phyloP scores from a whole-genome alignment of 768 basidiomycete genomes.

The Tulasnella sp. region DNA sequence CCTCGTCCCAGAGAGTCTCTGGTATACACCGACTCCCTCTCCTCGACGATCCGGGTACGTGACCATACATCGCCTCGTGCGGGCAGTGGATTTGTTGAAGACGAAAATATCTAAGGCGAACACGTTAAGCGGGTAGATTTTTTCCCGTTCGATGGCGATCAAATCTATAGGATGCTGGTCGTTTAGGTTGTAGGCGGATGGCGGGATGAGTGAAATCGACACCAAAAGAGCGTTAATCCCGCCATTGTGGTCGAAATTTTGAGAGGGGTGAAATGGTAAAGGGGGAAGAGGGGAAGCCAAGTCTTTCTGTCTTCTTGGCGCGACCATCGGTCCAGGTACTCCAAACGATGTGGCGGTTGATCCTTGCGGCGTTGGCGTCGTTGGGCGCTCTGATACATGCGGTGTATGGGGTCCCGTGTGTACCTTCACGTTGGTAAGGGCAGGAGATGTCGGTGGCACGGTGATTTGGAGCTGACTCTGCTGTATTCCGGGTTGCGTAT shows the following conservation, averaged over 20 bases:
- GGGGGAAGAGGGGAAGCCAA: not conserved
- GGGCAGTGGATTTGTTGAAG: slow-evolving; percentile 59
- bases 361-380: slow-evolving; percentile 47
- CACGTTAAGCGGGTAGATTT: slow-evolving; percentile 59
- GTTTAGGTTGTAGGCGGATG: not conserved
- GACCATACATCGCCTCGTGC: slow-evolving; percentile 69
- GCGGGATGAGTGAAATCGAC: slow-evolving; percentile 46
- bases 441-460: not conserved
- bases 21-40: not conserved
- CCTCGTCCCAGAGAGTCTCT: not conserved
- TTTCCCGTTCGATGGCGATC: slow-evolving; percentile 27
- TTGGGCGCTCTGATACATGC: slow-evolving; percentile 25
- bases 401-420: no score
- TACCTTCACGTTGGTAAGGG: not conserved
- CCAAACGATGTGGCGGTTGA: slow-evolving; percentile 33
- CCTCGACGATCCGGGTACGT: slow-evolving; percentile 42
- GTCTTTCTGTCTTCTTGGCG: slow-evolving; percentile 49
- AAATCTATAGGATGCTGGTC: slow-evolving; percentile 4
- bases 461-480: slow-evolving; percentile 1
- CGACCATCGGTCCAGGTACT: slow-evolving; percentile 46
- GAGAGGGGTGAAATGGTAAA: not conserved
- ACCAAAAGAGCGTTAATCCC: slow-evolving; percentile 38
- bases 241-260: not conserved
- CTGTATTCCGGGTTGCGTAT: not conserved
- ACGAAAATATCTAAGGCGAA: slow-evolving; percentile 84